These are phyloP conservation scores for Cladophialophora chaetospira DNA, from an alignment of 2,329 filamentous ascomycete species.

Conservation along the genomic window DNA sequence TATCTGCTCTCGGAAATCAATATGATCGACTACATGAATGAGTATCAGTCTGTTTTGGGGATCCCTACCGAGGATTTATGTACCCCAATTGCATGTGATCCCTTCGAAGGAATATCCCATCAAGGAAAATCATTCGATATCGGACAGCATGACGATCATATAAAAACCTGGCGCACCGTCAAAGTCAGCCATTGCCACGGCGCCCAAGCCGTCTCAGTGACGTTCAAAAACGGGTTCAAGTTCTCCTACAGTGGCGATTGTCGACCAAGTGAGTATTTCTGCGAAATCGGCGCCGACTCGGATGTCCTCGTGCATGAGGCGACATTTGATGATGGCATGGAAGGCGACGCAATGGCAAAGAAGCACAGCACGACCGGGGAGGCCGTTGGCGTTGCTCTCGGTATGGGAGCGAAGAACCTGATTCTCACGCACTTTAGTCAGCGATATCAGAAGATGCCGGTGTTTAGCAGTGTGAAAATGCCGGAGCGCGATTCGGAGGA, in stretches of 20 bases:
- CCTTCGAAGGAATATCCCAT: slow-evolving; percentile 19
- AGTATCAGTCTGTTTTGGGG: slow-evolving; percentile 67
- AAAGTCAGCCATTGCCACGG: slow-evolving; percentile 77
- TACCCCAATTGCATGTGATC: slow-evolving; percentile 56
- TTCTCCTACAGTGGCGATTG: slow-evolving; percentile 95
- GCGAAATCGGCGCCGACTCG: slow-evolving; percentile 68
- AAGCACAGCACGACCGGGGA: slow-evolving; percentile 88
- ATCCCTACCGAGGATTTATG: slow-evolving; percentile 19
- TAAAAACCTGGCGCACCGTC: slow-evolving; percentile 61
- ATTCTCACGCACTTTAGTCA: slow-evolving; percentile 95
- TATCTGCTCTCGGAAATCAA: slow-evolving; percentile 68
- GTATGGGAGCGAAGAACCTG: slow-evolving; percentile 78
- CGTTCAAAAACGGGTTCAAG: slow-evolving; percentile 78
- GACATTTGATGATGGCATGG: slow-evolving; percentile 87
- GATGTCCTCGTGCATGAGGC: slow-evolving; percentile 93
- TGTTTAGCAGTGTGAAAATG: slow-evolving; percentile 41
- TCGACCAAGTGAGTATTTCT: slow-evolving; percentile 72
- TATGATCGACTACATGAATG: slow-evolving; percentile 75
- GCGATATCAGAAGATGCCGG: slow-evolving; percentile 77
- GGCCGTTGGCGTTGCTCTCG: slow-evolving; percentile 73
- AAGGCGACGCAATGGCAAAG: slow-evolving; percentile 78
- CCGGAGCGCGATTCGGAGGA: slow-evolving; percentile 24
- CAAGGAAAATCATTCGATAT: slow-evolving; percentile 24
- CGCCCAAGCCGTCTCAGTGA: slow-evolving; percentile 74
- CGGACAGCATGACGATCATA: slow-evolving; percentile 17